Percentiles rank a stretch among this genome's conserved stretches.
phyloP scores from a whole-genome alignment of 805 yeast genomes.

The Pichia occidentalis region DNA sequence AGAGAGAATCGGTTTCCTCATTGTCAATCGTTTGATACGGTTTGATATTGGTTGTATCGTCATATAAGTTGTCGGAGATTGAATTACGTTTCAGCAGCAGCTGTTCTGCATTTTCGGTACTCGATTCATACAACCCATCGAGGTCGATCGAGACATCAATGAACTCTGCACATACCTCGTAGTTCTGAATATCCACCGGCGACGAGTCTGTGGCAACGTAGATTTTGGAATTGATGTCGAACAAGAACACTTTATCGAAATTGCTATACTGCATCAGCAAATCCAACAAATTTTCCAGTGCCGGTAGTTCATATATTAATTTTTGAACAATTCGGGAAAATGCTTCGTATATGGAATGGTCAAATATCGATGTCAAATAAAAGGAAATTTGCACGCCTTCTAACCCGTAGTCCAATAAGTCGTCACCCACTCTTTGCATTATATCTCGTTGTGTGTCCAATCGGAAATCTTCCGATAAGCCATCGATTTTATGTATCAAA shows the following conservation, averaged over 20 bases:
- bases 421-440: conserved; percentile 93
- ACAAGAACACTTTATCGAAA: conserved; percentile 87
- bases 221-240: conserved; percentile 87
- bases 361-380: conserved; percentile 89
- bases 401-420: conserved; percentile 77
- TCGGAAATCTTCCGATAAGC: conserved; percentile 87
- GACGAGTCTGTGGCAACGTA: conserved; percentile 95
- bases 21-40: conserved; percentile 1
- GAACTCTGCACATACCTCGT: conserved; percentile 95
- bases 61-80: conserved; percentile 3
- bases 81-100: conserved; percentile 5
- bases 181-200: conserved; percentile 91
- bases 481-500: conserved; percentile 92
- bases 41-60: conserved; percentile 1
- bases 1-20: conserved; percentile 2
- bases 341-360: conserved; percentile 93
- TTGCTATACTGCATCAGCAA: conserved; percentile 81
- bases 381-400: conserved; percentile 89
- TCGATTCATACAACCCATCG: conserved; percentile 57
- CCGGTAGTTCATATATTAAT: conserved; percentile 80
- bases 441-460: conserved; percentile 94
- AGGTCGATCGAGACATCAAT: conserved; percentile 90
- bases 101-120: conserved; percentile 1
- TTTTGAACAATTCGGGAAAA: conserved; percentile 90
- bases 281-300: conserved; percentile 82